These are phyloP conservation scores for Pythium sukuiense DNA, from an alignment of 352 stramenopile genomes.

Conservation along the genomic window DNA sequence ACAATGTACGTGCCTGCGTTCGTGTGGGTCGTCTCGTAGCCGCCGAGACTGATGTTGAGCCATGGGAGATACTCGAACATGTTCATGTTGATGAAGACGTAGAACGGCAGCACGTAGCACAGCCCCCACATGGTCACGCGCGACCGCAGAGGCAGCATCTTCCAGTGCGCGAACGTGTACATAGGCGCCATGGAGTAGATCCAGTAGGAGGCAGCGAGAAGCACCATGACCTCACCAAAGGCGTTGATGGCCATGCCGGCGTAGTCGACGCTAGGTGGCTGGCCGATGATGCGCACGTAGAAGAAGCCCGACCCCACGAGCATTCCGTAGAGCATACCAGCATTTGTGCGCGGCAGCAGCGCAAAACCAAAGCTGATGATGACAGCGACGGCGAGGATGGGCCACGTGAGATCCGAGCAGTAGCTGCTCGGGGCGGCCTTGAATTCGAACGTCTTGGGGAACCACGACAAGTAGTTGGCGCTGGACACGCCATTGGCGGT, in stretches of 20 bases:
- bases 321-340: constrained; percentile 48
- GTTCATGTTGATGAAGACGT: constrained; percentile 76
- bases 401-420: constrained; percentile 78
- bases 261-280: constrained; percentile 66
- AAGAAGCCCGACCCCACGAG: constrained; percentile 71
- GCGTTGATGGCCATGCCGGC: constrained; percentile 42
- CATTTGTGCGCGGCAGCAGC: constrained; percentile 43
- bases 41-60: constrained; percentile 72
- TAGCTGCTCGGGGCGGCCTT: constrained; percentile 44
- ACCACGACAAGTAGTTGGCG: constrained; percentile 63
- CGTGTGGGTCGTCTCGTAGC: constrained; percentile 43
- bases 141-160: constrained; percentile 26
- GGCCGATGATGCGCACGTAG: constrained; percentile 66
- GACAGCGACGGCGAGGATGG: constrained; percentile 49
- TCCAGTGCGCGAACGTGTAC: constrained; percentile 55
- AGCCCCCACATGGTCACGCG: constrained; percentile 54
- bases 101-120: constrained; percentile 70
- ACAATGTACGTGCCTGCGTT: constrained; percentile 70
- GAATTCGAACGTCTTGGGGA: constrained; percentile 84
- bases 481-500: constrained; percentile 51
- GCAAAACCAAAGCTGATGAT: constrained; percentile 47
- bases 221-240: constrained; percentile 62
- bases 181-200: constrained; percentile 39
- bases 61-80: constrained; percentile 70
- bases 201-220: constrained; percentile 53